Percentiles rank a stretch among this genome's conserved stretches.
Evolutionary conservation across 2,329 filamentous ascomycete genomes (phyloP).

Genomic region (Penicillium sp.): DNA sequence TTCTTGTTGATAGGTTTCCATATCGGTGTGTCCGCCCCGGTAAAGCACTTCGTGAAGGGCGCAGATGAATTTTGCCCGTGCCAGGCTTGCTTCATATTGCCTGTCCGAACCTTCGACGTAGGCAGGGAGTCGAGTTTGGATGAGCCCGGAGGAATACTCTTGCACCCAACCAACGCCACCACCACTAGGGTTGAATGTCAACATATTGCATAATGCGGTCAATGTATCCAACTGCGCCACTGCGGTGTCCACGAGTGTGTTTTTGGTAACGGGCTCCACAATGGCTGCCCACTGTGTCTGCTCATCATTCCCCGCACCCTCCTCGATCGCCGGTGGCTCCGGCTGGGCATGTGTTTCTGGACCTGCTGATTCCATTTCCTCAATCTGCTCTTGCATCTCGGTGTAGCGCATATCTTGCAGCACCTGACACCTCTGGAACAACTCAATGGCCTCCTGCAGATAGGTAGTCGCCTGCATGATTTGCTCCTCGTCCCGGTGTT

Average conservation of each 20-base stretch:
- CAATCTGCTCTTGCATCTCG: constrained; percentile 43
- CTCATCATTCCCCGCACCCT: constrained; percentile 16
- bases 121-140: constrained; percentile 51
- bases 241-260: constrained; percentile 63
- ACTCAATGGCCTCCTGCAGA: constrained; percentile 57
- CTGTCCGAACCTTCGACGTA: constrained; percentile 47
- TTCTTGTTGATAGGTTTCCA: constrained; percentile 50
- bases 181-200: constrained; percentile 39
- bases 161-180: constrained; percentile 54
- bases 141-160: constrained; percentile 51
- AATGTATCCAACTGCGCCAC: constrained; percentile 58
- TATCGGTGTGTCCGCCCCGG: constrained; percentile 47
- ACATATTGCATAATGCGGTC: constrained; percentile 50
- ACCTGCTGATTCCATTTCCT: constrained; percentile 34
- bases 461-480: constrained; percentile 49
- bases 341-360: constrained; percentile 6
- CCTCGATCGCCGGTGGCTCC: constrained; percentile 9
- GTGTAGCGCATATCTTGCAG: constrained; percentile 50
- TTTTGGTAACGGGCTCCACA: constrained; percentile 61
- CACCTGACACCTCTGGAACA: constrained; percentile 56
- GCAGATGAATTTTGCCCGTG: constrained; percentile 54
- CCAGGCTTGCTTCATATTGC: constrained; percentile 51
- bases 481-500: constrained; percentile 40
- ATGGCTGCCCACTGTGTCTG: constrained; percentile 62
- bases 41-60: constrained; percentile 56